phyloP scores from a whole-genome alignment of 495 filamentous ascomycete species.

The Gamarada debralockiae region DNA sequence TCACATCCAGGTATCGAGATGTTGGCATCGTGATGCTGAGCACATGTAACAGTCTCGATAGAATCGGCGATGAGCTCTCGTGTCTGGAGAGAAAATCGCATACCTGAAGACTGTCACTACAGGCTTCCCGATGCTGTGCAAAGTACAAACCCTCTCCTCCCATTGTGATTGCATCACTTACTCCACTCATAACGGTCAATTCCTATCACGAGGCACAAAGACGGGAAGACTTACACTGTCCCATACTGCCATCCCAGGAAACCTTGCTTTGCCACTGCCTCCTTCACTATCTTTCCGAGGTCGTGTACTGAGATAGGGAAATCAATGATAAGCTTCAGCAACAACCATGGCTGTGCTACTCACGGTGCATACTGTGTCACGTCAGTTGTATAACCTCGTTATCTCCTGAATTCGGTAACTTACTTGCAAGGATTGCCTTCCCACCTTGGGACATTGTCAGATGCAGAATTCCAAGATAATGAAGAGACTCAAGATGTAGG shows the following conservation, averaged over 20 bases:
- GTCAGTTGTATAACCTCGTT: constrained; percentile 1
- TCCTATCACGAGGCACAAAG: no score
- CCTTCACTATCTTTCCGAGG: constrained; percentile 86
- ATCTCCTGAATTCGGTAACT: constrained; percentile 16
- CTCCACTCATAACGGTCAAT: neutral
- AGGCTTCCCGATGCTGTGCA: neutral
- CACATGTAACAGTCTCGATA: constrained; percentile 88
- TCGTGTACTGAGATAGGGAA: constrained; percentile 61
- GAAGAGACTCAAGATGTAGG: neutral
- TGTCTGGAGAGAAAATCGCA: constrained; percentile 95
- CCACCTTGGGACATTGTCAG: constrained; percentile 46
- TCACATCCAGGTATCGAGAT: constrained; percentile 95
- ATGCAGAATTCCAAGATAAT: neutral
- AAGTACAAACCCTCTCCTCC: constrained; percentile 72
- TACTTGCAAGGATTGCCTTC: constrained; percentile 91
- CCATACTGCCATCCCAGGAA: constrained; percentile 90
- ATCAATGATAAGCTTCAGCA: neutral
- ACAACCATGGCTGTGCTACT: constrained; percentile 15
- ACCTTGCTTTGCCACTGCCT: constrained; percentile 70
- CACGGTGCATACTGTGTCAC: constrained; percentile 40
- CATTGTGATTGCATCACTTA: constrained; percentile 77
- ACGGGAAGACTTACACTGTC: constrained; percentile 56
- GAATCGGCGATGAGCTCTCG: constrained; percentile 94
- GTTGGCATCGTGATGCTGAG: constrained; percentile 80
- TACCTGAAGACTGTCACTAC: constrained; percentile 52